Evolutionary conservation across 345 rosid genomes (phyloP).

Genomic region (Gossypium raimondii): DNA sequence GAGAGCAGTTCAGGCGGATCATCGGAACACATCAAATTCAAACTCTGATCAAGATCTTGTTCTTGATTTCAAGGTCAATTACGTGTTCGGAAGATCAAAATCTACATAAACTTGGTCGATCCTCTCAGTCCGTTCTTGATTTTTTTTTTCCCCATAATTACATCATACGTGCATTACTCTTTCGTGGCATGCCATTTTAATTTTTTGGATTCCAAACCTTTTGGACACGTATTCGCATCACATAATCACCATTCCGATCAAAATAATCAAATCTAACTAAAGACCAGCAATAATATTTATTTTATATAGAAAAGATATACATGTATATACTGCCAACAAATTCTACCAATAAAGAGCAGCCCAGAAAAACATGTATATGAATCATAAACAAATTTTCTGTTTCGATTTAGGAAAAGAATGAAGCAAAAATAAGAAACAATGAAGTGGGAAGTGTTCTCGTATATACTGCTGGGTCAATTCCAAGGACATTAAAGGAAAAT

Average conservation of each 20-base stretch:
- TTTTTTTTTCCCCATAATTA: neutral
- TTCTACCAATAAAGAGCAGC: neutral
- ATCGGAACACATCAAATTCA: neutral
- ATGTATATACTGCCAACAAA: neutral
- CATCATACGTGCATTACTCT: neutral
- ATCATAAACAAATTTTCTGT: neutral
- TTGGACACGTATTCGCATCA: neutral
- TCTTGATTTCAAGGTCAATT: too few species aligned
- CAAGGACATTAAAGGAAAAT: constrained; percentile 12
- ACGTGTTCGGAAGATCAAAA: neutral
- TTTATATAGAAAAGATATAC: neutral
- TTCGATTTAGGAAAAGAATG: neutral
- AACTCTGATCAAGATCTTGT: neutral
- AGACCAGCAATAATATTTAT: too few species aligned
- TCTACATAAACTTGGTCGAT: constrained; percentile 25
- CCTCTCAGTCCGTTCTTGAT: neutral
- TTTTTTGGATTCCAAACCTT: too few species aligned
- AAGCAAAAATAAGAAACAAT: neutral
- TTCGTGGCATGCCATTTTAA: neutral
- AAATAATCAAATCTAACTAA: too few species aligned
- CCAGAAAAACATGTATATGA: neutral
- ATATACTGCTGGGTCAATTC: constrained; percentile 8
- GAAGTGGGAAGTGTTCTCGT: neutral
- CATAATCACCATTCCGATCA: neutral
- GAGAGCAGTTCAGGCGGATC: neutral